Base-by-base conservation (phyloP, 768 basidiomycete species). In the Trametopsis cervina region DNA sequence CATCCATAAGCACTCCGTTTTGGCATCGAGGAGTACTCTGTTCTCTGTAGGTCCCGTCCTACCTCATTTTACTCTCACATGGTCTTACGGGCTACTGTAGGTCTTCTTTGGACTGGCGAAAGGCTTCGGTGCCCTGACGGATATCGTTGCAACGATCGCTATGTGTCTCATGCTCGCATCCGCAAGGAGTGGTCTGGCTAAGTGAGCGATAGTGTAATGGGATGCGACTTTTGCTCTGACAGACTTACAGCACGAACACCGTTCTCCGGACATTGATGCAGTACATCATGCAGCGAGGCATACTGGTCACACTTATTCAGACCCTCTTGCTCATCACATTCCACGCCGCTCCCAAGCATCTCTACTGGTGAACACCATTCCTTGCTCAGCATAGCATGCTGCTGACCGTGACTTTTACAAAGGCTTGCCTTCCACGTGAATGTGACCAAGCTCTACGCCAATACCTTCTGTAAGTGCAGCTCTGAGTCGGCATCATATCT, bases 391-490 rank as follows among this genome's bases (percentile, higher is more conserved):
- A 20, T 18, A 26, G 12, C 23, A 13, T 15, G 7, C 2, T 26
- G 20, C 35, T 39, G 10, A 27, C 23, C 20, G 25, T 15, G 17
- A 35, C 10, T 39, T 2, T 18, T 25, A 20, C 13, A 17, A 43
- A 75, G 73, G 74, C 58, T 75, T 41, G 69, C 73, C 0, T 66
- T 75, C 50, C 73, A 75, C 49, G 63, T 74, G 49, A 73, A 73
- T 47, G 69, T 74, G 7, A 74, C 73, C 4, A 73, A 70, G 39
- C 60, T 75, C 6, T 75, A 75, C 51, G 73, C 69, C 15, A 74
- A 74, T 50, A 73, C 72, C 1, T 74, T 74, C 57, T 74, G 74
- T 74, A 46, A 64, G 74, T 66, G 18, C 7, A 20, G 11, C 20
- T 43, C 5, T 40, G 11, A 17, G 10, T 2, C 22, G 22, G 15